Evolutionary conservation across 2,329 filamentous ascomycete genomes (phyloP).

Genomic region (Apiospora phragmitis): DNA sequence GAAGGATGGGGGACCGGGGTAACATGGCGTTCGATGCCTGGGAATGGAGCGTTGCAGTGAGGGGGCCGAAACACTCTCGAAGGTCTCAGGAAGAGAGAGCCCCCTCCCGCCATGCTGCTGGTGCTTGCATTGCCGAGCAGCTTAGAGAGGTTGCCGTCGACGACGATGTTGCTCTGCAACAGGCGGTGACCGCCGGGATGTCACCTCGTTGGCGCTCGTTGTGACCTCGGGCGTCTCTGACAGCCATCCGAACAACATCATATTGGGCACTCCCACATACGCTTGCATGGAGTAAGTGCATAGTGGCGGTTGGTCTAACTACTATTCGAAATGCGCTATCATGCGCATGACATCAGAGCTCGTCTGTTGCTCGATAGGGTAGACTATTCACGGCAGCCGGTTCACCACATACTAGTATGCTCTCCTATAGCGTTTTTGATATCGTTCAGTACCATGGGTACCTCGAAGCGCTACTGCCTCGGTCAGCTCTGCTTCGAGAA

Average conservation of each 20-base stretch:
- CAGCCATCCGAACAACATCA: background rate
- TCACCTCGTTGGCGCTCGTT: background rate
- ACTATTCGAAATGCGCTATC: no score
- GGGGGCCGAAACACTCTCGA: background rate
- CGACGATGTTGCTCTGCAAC: background rate
- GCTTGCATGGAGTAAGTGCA: background rate
- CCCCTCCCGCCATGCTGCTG: background rate
- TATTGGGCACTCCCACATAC: no score
- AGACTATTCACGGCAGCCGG: background rate
- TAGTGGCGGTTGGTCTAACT: no score
- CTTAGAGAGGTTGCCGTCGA: background rate
- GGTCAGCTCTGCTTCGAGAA: no score
- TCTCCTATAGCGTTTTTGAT: no score
- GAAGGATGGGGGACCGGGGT: background rate
- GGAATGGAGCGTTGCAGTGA: background rate
- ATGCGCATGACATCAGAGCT: no score
- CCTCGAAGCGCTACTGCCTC: no score
- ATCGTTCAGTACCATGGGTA: no score
- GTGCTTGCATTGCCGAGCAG: background rate
- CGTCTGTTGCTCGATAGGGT: background rate
- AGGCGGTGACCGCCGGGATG: background rate
- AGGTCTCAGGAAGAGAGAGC: background rate
- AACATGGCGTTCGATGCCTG: background rate
- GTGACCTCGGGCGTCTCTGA: background rate
- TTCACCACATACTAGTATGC: background rate